phyloP scores from a whole-genome alignment of 164 flowering plant species.

The Platanus orientalis region DNA sequence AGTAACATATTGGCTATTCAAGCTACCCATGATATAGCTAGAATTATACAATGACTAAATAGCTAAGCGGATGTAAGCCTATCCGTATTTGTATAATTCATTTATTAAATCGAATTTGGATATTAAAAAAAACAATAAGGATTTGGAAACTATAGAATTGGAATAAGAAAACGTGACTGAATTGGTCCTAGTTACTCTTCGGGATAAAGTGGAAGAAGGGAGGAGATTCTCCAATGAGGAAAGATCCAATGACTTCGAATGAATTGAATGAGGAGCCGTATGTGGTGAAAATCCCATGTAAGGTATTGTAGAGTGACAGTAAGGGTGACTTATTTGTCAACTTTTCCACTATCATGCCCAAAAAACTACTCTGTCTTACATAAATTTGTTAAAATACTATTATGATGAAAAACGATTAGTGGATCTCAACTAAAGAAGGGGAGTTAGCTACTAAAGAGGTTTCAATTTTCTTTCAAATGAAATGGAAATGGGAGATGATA shows the following conservation, averaged over 20 bases:
- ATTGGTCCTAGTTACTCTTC: slow-evolving; percentile 14
- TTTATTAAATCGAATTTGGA: too few species aligned
- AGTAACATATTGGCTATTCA: too few species aligned
- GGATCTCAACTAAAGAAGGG: too few species aligned
- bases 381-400: slow-evolving; percentile 2
- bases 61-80: too few species aligned
- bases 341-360: slow-evolving; percentile 8
- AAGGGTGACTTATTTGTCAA: slow-evolving; percentile 3
- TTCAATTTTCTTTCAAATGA: too few species aligned
- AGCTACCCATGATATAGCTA: too few species aligned
- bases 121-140: too few species aligned
- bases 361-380: neutral
- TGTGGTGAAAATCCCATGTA: slow-evolving; percentile 7
- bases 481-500: too few species aligned
- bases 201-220: slow-evolving; percentile 7
- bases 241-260: slow-evolving; percentile 5
- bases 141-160: slow-evolving; percentile 9
- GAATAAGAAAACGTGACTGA: slow-evolving; percentile 7
- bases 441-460: too few species aligned
- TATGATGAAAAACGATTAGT: too few species aligned
- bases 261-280: slow-evolving; percentile 4
- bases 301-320: slow-evolving; percentile 2
- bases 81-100: too few species aligned
- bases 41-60: too few species aligned
- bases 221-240: slow-evolving; percentile 7